Evolutionary conservation across 2,329 filamentous ascomycete genomes (phyloP), one percentile per base, ranked within the genome.

Genomic region (Fusarium buharicum): DNA sequence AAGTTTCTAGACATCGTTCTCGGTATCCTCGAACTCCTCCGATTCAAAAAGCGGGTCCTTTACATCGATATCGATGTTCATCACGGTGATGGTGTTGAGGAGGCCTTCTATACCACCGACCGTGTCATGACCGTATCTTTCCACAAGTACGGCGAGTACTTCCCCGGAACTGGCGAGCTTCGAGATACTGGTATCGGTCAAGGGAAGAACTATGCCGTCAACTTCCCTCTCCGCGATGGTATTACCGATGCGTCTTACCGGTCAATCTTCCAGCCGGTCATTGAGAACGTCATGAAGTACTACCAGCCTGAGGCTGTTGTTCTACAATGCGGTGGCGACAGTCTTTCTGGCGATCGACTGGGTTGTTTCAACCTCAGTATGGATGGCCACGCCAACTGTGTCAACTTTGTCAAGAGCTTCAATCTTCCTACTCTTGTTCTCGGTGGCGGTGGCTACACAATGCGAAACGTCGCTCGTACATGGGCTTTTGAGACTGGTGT

Each of bases 351-450:
- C 43, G 95, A 99, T 76, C 88, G 95, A 31, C 84, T 99, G 0
- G 95, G 95, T 48, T 96, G 93, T 76, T 99, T 99, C 83, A 99
- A 98, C 75, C 84, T 99, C 61, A 98, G 96, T 77, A 97, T 99
- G 86, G 89, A 90, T 70, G 94, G 94, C 4, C 95, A 99, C 75
- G 93, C 94, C 66, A 93, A 93, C 76, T 99, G 95, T 74, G 92
- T 98, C 67, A 90, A 89, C 66, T 98, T 90, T 69, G 92, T 96
- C 67, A 97, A 97, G 78, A 89, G 86, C 61, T 93, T 94, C 74
- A 85, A 87, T 27, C 82, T 95, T 10, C 95, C 95, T 0, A 89
- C 96, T 3, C 84, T 99, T n/a, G 90, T 99, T 17, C 87, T 99
- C 16, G 95, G 95, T 28, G 95, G 95, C 14, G 95, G 95, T 63